These are phyloP conservation scores for Acmispon strigosus DNA, from an alignment of 306 rosid genomes.

Conservation along the genomic window DNA sequence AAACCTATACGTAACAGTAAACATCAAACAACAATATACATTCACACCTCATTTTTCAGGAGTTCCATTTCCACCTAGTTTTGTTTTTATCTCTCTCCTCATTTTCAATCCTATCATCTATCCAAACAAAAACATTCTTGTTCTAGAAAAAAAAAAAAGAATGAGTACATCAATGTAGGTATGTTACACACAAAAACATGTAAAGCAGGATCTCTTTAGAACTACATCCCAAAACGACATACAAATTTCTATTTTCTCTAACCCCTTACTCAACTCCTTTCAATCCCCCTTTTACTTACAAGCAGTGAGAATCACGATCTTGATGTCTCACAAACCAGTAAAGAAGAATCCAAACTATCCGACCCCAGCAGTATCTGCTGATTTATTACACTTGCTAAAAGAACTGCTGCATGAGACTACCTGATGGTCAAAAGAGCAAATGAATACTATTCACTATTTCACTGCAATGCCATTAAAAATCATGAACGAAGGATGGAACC, in stretches of 20 bases:
- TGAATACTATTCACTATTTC: neutral
- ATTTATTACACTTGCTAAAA: slow-evolving; percentile 24
- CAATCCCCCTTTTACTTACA: neutral
- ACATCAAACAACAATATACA: too few species aligned
- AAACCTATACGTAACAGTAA: too few species aligned
- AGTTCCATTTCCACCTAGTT: too few species aligned
- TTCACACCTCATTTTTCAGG: too few species aligned
- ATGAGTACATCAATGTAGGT: slow-evolving; percentile 12
- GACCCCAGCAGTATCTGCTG: slow-evolving; percentile 27
- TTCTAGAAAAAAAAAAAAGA: neutral
- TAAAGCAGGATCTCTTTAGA: neutral
- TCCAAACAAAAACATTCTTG: neutral
- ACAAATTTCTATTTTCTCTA: slow-evolving; percentile 4
- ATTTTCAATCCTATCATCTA: too few species aligned
- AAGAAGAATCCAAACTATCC: slow-evolving; percentile 14
- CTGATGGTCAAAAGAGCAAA: slow-evolving; percentile 24
- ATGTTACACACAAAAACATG: neutral
- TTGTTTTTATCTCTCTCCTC: too few species aligned
- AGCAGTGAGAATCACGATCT: slow-evolving; percentile 11
- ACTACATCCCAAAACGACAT: slow-evolving; percentile 16
- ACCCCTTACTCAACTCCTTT: neutral
- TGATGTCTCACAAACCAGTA: slow-evolving; percentile 11
- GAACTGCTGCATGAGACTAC: slow-evolving; percentile 20
- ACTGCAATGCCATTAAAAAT: slow-evolving; percentile 4
- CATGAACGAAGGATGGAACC: slow-evolving; percentile 1